Evolutionary conservation across 257 asterid species (phyloP), one percentile per base, ranked within the genome.

Genomic region (Mitragyna speciosa): DNA sequence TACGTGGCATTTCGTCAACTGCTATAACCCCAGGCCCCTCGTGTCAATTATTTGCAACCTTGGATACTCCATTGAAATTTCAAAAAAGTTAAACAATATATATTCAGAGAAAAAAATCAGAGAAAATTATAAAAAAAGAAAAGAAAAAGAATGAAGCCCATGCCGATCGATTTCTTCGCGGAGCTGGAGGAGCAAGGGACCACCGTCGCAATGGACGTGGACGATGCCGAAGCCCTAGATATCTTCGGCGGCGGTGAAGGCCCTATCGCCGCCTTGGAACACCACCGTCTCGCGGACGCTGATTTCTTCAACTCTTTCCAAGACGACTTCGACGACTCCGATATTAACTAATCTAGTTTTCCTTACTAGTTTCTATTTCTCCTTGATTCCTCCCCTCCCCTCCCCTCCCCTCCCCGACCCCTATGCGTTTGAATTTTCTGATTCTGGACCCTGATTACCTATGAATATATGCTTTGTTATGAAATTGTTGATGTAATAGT

Each of bases 261-360:
- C 31, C 84, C 87, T 4, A 66, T 86, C 69, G 71, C 82, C 31
- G 56, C 79, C 58, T 16, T 48, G 58, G 89, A 86, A 26, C 82
- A 79, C 76, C 86, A 76, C 84, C 87, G 91, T 65, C 88, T 88
- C 16, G 87, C 87, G 41, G 88, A 86, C 59, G 75, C 89, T 45
- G 89, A 88, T 58, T 88, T 86, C 86, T 88, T 88, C 84, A 88
- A 88, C 82, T 72, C 80, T 65, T 88, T 86, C 64, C 83, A 82
- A 58, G 91, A 88, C 48, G 91, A 88, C 75, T 88, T 88, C 78
- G 87, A 88, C 14, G 91, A 88, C 39, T 64, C 85, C 79, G 91
- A 87, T 81, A 86, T 88, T 70, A 69, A 83, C 72, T 85, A n/a
- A 71, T 9, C 2, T 9, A 9, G 14, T 31, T 54, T 8, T n/a